Conservation (phyloP, 805 yeast genomes). For the Kodamaea sagamina region DNA sequence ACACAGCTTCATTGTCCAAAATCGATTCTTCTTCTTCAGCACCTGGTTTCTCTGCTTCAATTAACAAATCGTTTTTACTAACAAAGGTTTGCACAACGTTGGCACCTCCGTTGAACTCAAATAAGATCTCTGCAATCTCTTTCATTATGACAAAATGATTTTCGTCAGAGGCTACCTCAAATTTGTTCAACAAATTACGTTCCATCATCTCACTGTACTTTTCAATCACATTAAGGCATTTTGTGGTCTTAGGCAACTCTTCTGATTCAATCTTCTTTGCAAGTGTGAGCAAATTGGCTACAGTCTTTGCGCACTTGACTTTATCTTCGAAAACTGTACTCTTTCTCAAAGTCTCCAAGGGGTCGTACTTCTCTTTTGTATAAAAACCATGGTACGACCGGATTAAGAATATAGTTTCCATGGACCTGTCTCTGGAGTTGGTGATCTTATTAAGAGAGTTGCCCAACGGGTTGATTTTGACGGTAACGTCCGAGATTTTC, state of each 20-base stretch:
- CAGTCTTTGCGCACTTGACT: conserved; percentile 66
- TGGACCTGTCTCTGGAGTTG: conserved; percentile 70
- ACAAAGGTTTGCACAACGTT: conserved; percentile 82
- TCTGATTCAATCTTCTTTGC: conserved; percentile 64
- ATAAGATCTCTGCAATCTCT: conserved; percentile 71
- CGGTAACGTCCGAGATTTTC: conserved; percentile 56
- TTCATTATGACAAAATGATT: conserved; percentile 72
- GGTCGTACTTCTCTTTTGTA: conserved; percentile 53
- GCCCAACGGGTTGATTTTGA: conserved; percentile 68
- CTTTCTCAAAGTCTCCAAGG: conserved; percentile 59
- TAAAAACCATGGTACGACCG: conserved; percentile 77
- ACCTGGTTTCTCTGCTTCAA: conserved; percentile 38
- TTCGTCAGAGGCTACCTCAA: conserved; percentile 71
- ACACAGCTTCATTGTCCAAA: conserved; percentile 49
- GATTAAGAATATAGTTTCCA: conserved; percentile 69
- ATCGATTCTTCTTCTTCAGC: conserved; percentile 27
- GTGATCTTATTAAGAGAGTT: conserved; percentile 67
- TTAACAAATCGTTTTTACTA: conserved; percentile 72
- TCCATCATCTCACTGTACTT: conserved; percentile 80
- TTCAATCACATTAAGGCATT: conserved; percentile 51
- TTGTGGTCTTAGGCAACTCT: conserved; percentile 47
- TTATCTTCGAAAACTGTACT: conserved; percentile 50
- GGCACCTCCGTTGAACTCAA: conserved; percentile 81
- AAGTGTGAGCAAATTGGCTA: conserved; percentile 63
- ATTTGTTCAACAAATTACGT: conserved; percentile 62